Base-by-base conservation (phyloP, 1,139 yeast genomes). In the Magnusiomyces tetraspermus region DNA sequence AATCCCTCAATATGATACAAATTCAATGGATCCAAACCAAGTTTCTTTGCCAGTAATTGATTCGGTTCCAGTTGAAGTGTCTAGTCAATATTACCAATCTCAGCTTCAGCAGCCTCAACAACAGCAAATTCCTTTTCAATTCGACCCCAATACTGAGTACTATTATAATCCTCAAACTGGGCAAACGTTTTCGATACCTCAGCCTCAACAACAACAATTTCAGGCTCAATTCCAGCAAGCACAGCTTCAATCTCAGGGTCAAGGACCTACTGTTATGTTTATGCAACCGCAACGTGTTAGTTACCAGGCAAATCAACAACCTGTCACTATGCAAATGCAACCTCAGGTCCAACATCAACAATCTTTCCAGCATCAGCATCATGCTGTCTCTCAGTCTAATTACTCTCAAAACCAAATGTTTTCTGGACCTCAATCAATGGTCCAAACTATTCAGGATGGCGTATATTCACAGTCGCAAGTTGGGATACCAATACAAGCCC, bases 281-380 rank as follows among this genome's bases (percentile, higher is more conserved):
- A 38, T 38, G 42, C 42, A 38, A 38, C 48, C 40, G 6, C 40
- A 45, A 31, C 38, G 26, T 19, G 22, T 22, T 3, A 22, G 5
- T 15, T 22, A 28, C 17, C 48, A 31, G 13, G 10, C 48, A 4
- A 31, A 15, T 17, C 48, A 45, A 45, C 28, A 45, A 30, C 40
- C 33, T 28, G 30, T 45, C 11, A 24, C 47, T 5, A 28, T 38
- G 42, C 42, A 38, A 38, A 28, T 36, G 48, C 48, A 46, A 22
- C 48, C 38, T 17, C 41, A 46, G 41, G 6, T 30, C 41, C 48
- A 46, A 46, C 41, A 33, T 4, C n/a, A 30, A 41, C 49, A 47
- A 21, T 19, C 13, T 19, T 3, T 17, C 10, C 26, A 37, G 21
- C 43, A 36, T 22, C 53, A 28, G 33, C 30, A 19, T 3, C 46